Base-by-base conservation (phyloP, 306 rosid species). In the Acacia melanoxylon region DNA sequence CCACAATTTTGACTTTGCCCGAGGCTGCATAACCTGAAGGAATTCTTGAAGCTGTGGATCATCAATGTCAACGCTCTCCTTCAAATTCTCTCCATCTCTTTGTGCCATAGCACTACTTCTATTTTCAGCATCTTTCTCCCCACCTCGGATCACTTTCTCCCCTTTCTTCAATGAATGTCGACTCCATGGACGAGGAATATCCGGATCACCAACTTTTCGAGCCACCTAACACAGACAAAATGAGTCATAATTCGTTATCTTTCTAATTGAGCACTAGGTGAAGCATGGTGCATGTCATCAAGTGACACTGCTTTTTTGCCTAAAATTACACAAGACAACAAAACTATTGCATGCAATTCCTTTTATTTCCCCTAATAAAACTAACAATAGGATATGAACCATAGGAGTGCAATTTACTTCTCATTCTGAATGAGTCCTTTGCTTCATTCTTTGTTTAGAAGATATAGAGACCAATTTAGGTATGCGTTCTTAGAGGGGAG, bases 121-220 rank as follows among this genome's bases (percentile, higher is more conserved):
- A 80, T 61, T 33, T 61, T 54, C 82, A 70, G 74, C 81, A 70
- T 49, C 70, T 81, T 88, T 68, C 42, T 81, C 72, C 67, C 31
- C 88, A 76, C 83, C 89, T 13, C 33, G 69, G 51, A 72, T 63
- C 62, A 31, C 87, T 77, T 88, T 78, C 6, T 80, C 81, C 19
- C 80, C 93, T 48, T 88, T 86, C 75, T 88, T 89, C 31, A 77
- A 52, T 2, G 94, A 88, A 82, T 93, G 48, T 15, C 89, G 87
- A 87, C 99, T 92, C 99, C 98, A 93, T 3, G 99, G 91, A 52
- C 91, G 90, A 42, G 98, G 98, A 81, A 92, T 88, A 66, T 87
- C 83, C 25, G 91, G 88, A 86, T 95, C 99, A 17, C 99, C 98
- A 51, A 75, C 88, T 81, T 89, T 87, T 66, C 78, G 80, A 74